Percentiles rank a stretch among this genome's conserved stretches.
These are phyloP conservation scores for Leccinum boreale DNA, from an alignment of 768 basidiomycete genomes.

Conservation along the genomic window DNA sequence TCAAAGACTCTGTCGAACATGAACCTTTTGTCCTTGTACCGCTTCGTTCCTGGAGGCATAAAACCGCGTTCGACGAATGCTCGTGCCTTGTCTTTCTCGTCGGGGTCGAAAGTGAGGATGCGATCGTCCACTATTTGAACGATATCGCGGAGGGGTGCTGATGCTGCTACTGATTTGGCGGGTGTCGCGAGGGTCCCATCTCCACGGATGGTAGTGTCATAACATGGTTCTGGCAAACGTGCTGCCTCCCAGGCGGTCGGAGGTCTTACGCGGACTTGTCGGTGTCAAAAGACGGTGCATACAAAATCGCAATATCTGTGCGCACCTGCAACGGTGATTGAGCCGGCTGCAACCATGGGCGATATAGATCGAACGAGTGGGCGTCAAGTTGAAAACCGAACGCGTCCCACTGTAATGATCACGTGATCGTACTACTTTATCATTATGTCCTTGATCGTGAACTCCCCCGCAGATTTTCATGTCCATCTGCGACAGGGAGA, in stretches of 20 bases:
- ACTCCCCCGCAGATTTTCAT: constrained; percentile 88
- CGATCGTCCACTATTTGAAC: constrained; percentile 92
- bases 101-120: constrained; percentile 93
- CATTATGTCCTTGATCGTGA: constrained; percentile 26
- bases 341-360: constrained; percentile 77
- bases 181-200: constrained; percentile 83
- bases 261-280: constrained; percentile 84
- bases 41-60: constrained; percentile 80
- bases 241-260: constrained; percentile 82
- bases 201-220: constrained; percentile 70
- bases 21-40: constrained; percentile 95
- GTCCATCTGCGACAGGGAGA: constrained; percentile 92
- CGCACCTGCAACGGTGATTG: constrained; percentile 82
- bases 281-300: constrained; percentile 9
- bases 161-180: constrained; percentile 46
- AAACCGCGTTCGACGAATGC: constrained; percentile 86
- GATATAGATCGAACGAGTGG: constrained; percentile 1
- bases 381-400: constrained; percentile 30
- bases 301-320: neutral
- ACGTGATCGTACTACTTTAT: constrained; percentile 29
- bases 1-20: constrained; percentile 95
- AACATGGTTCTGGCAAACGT: constrained; percentile 73
- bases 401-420: constrained; percentile 18
- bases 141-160: constrained; percentile 66
- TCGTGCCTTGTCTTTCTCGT: constrained; percentile 77